Percentiles rank a stretch among this genome's conserved stretches.
phyloP scores from a whole-genome alignment of 805 yeast species.

The Barnettozyma populi region DNA sequence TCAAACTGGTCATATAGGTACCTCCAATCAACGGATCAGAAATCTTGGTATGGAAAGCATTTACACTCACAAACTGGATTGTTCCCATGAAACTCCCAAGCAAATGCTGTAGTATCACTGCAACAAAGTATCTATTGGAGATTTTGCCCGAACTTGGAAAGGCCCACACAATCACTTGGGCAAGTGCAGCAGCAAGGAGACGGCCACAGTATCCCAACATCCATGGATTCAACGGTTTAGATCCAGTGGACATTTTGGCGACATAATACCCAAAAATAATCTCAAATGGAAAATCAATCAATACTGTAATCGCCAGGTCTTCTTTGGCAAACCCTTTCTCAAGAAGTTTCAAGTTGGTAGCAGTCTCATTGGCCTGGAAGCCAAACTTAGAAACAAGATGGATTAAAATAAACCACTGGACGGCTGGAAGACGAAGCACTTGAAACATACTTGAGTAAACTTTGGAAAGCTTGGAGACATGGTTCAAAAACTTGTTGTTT shows the following conservation, averaged over 20 bases:
- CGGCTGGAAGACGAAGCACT: constrained; percentile 63
- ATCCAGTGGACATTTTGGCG: constrained; percentile 87
- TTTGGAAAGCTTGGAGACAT: constrained; percentile 25
- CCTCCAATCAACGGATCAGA: constrained; percentile 97
- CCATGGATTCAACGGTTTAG: constrained; percentile 83
- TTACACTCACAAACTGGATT: constrained; percentile 88
- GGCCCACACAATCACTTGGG: constrained; percentile 62
- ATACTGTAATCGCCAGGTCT: constrained; percentile 85
- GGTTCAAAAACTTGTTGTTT: constrained; percentile 19
- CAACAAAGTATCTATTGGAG: constrained; percentile 49
- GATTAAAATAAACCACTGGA: constrained; percentile 67
- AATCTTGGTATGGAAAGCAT: constrained; percentile 91
- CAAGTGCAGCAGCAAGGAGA: constrained; percentile 65
- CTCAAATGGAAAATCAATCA: constrained; percentile 95
- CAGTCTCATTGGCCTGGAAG: constrained; percentile 93
- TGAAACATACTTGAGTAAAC: constrained; percentile 64
- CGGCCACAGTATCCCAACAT: constrained; percentile 80
- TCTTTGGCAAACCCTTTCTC: constrained; percentile 93
- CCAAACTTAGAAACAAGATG: constrained; percentile 83
- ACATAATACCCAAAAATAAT: constrained; percentile 93
- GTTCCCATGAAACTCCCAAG: constrained; percentile 90
- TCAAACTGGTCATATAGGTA: constrained; percentile 93
- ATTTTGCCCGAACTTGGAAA: constrained; percentile 59
- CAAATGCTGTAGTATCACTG: constrained; percentile 77
- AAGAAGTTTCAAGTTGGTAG: constrained; percentile 82